phyloP scores from a whole-genome alignment of 257 asterid genomes.

The Pogostemon cablin region DNA sequence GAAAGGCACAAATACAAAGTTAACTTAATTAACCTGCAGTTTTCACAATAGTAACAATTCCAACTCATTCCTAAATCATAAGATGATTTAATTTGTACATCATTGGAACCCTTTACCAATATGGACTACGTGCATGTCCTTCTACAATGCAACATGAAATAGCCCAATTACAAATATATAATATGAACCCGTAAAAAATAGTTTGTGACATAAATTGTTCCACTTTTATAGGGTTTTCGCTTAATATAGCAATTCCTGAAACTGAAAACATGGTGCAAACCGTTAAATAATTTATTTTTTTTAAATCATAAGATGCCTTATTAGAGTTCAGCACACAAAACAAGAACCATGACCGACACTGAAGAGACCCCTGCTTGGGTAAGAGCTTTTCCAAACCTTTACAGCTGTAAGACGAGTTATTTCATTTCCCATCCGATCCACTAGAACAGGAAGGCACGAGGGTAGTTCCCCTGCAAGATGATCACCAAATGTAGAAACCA shows the following conservation, averaged over 20 bases:
- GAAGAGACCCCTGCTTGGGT: conserved; percentile 5
- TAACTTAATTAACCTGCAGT: conserved; percentile 15
- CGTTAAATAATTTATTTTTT: not conserved
- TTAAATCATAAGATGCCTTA: conserved; percentile 10
- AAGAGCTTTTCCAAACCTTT: conserved; percentile 60
- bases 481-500: conserved; percentile 95
- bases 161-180: not conserved
- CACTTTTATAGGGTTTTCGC: conserved; percentile 7
- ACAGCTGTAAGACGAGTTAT: conserved; percentile 98
- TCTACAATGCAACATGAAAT: not conserved
- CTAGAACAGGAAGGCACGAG: conserved; percentile 96
- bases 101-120: conserved; percentile 16
- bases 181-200: conserved; percentile 11
- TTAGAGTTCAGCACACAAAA: conserved; percentile 9
- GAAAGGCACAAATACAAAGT: not conserved
- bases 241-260: conserved; percentile 4
- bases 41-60: conserved; percentile 10
- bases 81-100: conserved; percentile 13
- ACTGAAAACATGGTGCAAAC: conserved; percentile 5
- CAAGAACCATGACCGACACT: conserved; percentile 28
- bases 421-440: conserved; percentile 99
- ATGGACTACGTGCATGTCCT: not conserved
- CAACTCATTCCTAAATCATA: conserved; percentile 22
- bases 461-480: conserved; percentile 74
- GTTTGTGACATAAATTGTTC: not conserved